Base-by-base conservation (phyloP, 1,284 basidiomycete genomes). In the Boletus smithii region DNA sequence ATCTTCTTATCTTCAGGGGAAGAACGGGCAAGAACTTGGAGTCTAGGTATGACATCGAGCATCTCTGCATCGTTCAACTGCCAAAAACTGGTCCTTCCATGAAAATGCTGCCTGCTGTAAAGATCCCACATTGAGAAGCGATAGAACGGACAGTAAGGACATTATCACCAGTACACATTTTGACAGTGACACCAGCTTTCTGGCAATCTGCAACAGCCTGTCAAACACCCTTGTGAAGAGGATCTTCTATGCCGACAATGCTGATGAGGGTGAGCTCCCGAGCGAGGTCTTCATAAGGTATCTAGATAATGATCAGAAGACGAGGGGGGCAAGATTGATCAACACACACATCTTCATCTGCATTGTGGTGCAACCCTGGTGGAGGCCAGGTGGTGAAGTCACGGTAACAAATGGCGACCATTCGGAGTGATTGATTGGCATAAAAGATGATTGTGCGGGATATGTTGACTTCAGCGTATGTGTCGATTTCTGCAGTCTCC, bases 101-200 rank as follows among this genome's bases (percentile, higher is more conserved):
- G 69, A 98, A 89, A 59, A 97, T 83, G 39, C 95, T 95, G 30
- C 93, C 94, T 2, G 86, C 71, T 7, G 85, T 88, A 69, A 89
- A 97, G 66, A 98, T 97, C 35, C 95, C 93, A 64, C 95, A 98
- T 64, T 98, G 95, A 6, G 80, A 78, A 30, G 95, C 94, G 60
- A 99, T 99, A 7, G 94, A 97, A 20, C 90, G 81, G 34, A 91
- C 91, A 7, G 93, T 95, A 37, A 98, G 78, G 41, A 95, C 90
- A 59, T 98, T 99, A 71, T 99, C 95, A 63, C 95, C 95, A 0
- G 95, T 98, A 69, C 92, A 97, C 95, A 99, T 99, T 75, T 97
- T 98, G 73, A 99, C 85, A 23, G 80, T 77, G n/a, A 99, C 94
- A 57, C 95, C 95, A 32, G 97, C 95, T 46, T 76, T 78, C 58